phyloP scores from a whole-genome alignment of 2,329 filamentous ascomycete species.

The Drechslerella dactyloides region DNA sequence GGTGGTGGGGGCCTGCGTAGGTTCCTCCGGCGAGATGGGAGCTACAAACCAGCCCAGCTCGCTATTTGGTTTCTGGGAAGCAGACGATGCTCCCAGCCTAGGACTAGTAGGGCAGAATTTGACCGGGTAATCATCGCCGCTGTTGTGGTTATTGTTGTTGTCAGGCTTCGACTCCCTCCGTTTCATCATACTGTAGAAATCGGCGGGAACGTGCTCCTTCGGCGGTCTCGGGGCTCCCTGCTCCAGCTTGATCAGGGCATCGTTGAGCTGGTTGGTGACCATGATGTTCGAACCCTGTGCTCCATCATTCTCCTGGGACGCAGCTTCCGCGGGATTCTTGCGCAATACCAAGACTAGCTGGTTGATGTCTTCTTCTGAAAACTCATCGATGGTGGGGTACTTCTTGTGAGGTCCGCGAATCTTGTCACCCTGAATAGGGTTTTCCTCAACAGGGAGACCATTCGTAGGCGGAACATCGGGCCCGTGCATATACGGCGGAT shows the following conservation, averaged over 20 bases:
- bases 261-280: conserved; percentile 48
- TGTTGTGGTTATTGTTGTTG: conserved; percentile 6
- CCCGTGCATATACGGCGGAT: conserved; percentile 33
- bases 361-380: conserved; percentile 52
- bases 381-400: conserved; percentile 50
- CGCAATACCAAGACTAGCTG: conserved; percentile 42
- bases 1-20: conserved; percentile 17
- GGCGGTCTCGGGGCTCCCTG: conserved; percentile 15
- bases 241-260: conserved; percentile 44
- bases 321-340: conserved; percentile 20
- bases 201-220: conserved; percentile 31
- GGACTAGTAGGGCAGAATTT: conserved; percentile 51
- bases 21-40: conserved; percentile 25
- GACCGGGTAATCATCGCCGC: conserved; percentile 29
- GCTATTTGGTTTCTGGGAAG: conserved; percentile 28
- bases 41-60: conserved; percentile 50
- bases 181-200: neutral
- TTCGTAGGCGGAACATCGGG: conserved; percentile 38
- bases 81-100: conserved; percentile 37
- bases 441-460: conserved; percentile 36
- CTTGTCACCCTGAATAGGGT: conserved; percentile 29
- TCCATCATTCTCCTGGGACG: conserved; percentile 18
- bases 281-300: conserved; percentile 22
- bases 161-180: neutral
- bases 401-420: conserved; percentile 40